Conservation (phyloP, 768 basidiomycete genomes). For the Amanita polypyramis region DNA sequence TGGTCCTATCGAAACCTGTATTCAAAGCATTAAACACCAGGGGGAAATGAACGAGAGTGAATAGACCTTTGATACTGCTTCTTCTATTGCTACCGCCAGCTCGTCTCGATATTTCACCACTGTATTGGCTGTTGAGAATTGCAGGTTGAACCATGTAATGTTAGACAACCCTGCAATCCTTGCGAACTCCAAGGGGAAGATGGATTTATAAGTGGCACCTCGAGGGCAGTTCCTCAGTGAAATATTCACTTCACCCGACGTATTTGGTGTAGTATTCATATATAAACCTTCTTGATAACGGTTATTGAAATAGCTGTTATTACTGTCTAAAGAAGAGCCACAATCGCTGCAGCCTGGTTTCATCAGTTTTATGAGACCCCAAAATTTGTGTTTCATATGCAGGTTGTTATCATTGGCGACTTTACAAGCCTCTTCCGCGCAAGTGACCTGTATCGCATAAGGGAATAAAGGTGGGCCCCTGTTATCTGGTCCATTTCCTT, state of each 20-base stretch:
- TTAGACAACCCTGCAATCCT: background rate
- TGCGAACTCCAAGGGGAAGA: background rate
- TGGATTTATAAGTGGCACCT: background rate
- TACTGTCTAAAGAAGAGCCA: no score
- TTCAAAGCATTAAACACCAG: background rate
- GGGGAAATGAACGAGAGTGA: background rate
- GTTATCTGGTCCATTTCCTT: background rate
- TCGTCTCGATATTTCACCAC: background rate
- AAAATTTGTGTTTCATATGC: background rate
- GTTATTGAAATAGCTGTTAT: no score
- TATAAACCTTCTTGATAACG: no score
- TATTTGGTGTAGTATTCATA: background rate
- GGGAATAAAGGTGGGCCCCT: background rate
- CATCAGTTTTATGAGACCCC: background rate
- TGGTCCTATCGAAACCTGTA: background rate
- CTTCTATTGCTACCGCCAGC: background rate
- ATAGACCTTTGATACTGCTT: background rate
- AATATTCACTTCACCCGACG: background rate
- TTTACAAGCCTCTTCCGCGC: constrained; percentile 2
- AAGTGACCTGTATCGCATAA: background rate
- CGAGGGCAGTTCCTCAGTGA: background rate
- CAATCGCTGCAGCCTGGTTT: no score
- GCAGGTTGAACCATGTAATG: background rate
- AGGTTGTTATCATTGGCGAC: background rate
- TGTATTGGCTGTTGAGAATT: background rate